Percentiles rank a stretch among this genome's conserved stretches.
These are phyloP conservation scores for Aspergillus baeticus DNA, from an alignment of 495 filamentous ascomycete species.

Conservation along the genomic window DNA sequence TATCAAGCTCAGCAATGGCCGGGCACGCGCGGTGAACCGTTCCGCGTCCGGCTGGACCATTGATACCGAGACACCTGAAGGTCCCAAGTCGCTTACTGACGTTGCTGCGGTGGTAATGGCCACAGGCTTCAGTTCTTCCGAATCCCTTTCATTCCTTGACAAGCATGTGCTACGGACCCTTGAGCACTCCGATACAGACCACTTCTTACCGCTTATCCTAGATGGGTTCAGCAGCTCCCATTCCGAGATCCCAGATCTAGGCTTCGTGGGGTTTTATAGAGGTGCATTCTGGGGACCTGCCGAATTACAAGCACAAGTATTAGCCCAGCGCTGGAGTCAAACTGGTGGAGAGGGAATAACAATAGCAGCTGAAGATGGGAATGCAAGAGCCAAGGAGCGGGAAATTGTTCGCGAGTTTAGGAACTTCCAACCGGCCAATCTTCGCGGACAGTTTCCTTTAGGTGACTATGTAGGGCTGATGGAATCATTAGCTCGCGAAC, in stretches of 20 bases:
- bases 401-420: slow-evolving; percentile 26
- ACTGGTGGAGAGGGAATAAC: background rate
- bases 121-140: slow-evolving; percentile 69
- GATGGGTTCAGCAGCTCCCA: slow-evolving; percentile 65
- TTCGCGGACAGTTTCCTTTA: slow-evolving; percentile 72
- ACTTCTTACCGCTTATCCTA: slow-evolving; percentile 66
- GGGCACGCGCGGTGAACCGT: slow-evolving; percentile 19
- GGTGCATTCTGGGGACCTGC: slow-evolving; percentile 85
- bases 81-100: slow-evolving; percentile 40
- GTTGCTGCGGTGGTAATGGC: slow-evolving; percentile 70
- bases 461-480: slow-evolving; percentile 78
- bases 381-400: slow-evolving; percentile 22
- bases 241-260: slow-evolving; percentile 58
- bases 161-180: slow-evolving; percentile 52
- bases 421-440: slow-evolving; percentile 25
- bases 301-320: slow-evolving; percentile 78
- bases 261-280: slow-evolving; percentile 84
- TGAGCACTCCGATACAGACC: slow-evolving; percentile 51
- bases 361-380: slow-evolving; percentile 9
- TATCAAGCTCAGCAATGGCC: slow-evolving; percentile 47
- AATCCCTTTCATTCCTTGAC: slow-evolving; percentile 61
- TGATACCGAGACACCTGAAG: slow-evolving; percentile 32
- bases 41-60: slow-evolving; percentile 26
- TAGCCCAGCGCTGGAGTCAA: slow-evolving; percentile 46
- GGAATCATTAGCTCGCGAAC: slow-evolving; percentile 61